Evolutionary conservation across 352 stramenopile genomes (phyloP), one percentile per base, ranked within the genome.

Genomic region (Pythium biforme): DNA sequence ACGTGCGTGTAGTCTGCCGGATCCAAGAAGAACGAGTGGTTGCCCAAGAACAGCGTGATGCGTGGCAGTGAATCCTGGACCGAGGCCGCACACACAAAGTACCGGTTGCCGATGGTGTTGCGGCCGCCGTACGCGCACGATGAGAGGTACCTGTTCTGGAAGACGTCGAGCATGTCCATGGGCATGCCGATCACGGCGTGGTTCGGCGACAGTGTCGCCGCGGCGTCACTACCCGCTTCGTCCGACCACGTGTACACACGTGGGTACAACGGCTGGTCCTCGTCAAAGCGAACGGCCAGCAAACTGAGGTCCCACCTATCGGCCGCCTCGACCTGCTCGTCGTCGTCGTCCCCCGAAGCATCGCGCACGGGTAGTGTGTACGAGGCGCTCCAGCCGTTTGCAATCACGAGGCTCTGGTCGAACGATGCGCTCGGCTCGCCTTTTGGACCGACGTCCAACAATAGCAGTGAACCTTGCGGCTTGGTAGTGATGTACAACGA

Each of bases 1-100:
- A 41, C 23, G 33, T 63, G 56, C 10, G 56, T 63, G 22, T 63
- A 63, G 31, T 63, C 56, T 0, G 25, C 47, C 1, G 56, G 47
- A 2, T 63, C 56, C 31, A 63, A 23, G 23, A 40, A 43, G 47
- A 63, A 63, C 43, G 39, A 22, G 5, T 63, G 45, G 17, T 20
- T 5, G 31, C 43, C 48, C 27, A 63, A 1, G 25, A 51, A 63
- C 4, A 63, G 33, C 6, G 20, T 45, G 31, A 63, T 63, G 15
- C 33, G 46, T n/a, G 56, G 56, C 14, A 63, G 47, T 12, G 45
- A 39, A 0, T 27, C 46, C 23, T 49, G 26, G 31, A 56, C 9
- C 3, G 33, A 34, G 4, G 37, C n/a, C 2, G 29, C 29, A 25
- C 56, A 63, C 10, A 33, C 4, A 19, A 41, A 56, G 22, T 37